Conservation (phyloP, 2,329 filamentous ascomycete species). For the Aspergillus ochraceus region DNA sequence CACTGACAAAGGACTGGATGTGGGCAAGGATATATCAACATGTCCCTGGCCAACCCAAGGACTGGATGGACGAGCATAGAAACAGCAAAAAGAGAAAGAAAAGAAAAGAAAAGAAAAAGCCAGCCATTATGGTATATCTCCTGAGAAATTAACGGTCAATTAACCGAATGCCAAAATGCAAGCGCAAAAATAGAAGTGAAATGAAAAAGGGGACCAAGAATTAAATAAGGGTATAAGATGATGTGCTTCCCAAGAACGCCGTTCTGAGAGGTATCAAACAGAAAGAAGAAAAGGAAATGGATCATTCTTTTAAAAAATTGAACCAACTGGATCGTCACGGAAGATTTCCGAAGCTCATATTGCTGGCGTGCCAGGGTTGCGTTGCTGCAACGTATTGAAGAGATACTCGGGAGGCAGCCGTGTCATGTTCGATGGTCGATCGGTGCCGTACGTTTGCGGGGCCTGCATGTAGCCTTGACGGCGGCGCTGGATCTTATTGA, state of each 20-base stretch:
- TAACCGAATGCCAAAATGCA: slow-evolving; percentile 13
- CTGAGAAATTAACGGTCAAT: slow-evolving; percentile 16
- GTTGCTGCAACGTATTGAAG: slow-evolving; percentile 41
- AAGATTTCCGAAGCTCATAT: slow-evolving; percentile 26
- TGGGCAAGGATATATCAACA: slow-evolving; percentile 4
- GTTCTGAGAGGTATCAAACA: slow-evolving; percentile 22
- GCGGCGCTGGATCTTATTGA: slow-evolving; percentile 49
- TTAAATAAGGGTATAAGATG: slow-evolving; percentile 37
- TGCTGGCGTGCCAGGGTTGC: slow-evolving; percentile 34
- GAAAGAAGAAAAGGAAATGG: slow-evolving; percentile 10
- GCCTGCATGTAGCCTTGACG: slow-evolving; percentile 49
- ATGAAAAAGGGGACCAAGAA: slow-evolving; percentile 24
- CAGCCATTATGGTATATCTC: slow-evolving; percentile 3
- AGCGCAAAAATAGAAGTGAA: slow-evolving; percentile 17
- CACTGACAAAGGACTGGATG: slow-evolving; percentile 5
- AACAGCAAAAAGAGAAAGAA: slow-evolving; percentile 8
- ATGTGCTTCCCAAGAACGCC: slow-evolving; percentile 29
- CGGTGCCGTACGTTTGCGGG: slow-evolving; percentile 45
- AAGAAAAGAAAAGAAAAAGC: slow-evolving; percentile 15
- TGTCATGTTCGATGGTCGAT: slow-evolving; percentile 47
- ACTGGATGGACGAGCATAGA: slow-evolving; percentile 10
- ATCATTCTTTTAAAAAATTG: slow-evolving; percentile 8
- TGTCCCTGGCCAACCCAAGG: slow-evolving; percentile 1
- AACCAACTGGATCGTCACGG: slow-evolving; percentile 4
- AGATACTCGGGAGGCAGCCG: slow-evolving; percentile 49